Percentiles rank a stretch among this genome's conserved stretches.
Evolutionary conservation across 108 stramenopile species (phyloP).

Genomic region (Epithemia pelagica): DNA sequence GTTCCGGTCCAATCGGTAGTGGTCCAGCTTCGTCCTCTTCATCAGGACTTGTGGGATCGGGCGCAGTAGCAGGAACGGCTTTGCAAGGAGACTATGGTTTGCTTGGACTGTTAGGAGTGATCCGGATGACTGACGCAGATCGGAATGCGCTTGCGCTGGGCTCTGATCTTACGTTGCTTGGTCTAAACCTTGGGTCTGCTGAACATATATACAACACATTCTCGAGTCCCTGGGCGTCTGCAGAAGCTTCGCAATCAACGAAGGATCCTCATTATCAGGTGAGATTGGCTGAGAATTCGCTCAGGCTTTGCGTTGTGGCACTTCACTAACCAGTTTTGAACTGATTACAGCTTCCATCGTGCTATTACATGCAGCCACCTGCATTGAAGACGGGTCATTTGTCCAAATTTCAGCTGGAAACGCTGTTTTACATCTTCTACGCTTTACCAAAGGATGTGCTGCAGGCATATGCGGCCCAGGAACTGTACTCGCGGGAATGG

Average conservation of each 20-base stretch:
- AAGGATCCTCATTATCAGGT: slow-evolving; percentile 92
- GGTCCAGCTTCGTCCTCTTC: slow-evolving; percentile 22
- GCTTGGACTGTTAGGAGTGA: slow-evolving; percentile 87
- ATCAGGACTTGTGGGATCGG: slow-evolving; percentile 26
- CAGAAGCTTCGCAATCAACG: slow-evolving; percentile 37
- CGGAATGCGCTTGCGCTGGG: slow-evolving; percentile 90
- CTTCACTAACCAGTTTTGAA: too few relatives aligned
- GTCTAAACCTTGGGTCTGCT: slow-evolving; percentile 89
- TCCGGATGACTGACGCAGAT: slow-evolving; percentile 96
- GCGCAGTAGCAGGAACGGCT: slow-evolving; percentile 51
- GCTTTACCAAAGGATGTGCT: slow-evolving; percentile 93
- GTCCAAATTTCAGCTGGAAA: slow-evolving; percentile 94
- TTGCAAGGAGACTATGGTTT: slow-evolving; percentile 90
- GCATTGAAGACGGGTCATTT: slow-evolving; percentile 88
- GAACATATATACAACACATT: slow-evolving; percentile 91
- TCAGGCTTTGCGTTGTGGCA: background rate
- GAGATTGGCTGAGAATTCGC: slow-evolving; percentile 11
- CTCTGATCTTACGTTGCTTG: slow-evolving; percentile 91
- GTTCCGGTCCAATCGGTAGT: slow-evolving; percentile 10
- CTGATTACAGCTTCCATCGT: slow-evolving; percentile 68
- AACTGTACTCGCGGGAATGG: slow-evolving; percentile 96
- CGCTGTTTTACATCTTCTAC: slow-evolving; percentile 99
- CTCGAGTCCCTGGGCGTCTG: slow-evolving; percentile 90
- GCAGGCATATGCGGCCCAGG: slow-evolving; percentile 97
- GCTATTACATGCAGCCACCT: slow-evolving; percentile 94